Evolutionary conservation across 805 yeast genomes (phyloP).

Genomic region (Metschnikowia baotianmanensis): DNA sequence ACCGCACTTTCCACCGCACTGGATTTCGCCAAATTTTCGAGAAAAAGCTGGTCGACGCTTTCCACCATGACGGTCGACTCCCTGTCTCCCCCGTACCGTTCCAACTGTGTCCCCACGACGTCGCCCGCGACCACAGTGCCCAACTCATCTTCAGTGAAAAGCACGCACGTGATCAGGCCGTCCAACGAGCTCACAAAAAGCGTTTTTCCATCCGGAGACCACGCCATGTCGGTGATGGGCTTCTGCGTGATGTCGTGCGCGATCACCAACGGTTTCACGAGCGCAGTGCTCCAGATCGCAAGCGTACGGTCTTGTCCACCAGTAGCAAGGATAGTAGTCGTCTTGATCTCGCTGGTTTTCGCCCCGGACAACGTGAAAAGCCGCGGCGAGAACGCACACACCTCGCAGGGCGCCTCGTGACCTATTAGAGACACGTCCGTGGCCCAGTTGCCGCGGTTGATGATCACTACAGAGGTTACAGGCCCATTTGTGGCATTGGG

Average conservation of each 20-base stretch:
- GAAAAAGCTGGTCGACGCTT: constrained; percentile 68
- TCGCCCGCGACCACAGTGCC: constrained; percentile 64
- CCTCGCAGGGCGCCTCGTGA: constrained; percentile 84
- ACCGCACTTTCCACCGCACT: too few relatives aligned
- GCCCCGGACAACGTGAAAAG: constrained; percentile 49
- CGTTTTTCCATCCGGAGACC: constrained; percentile 80
- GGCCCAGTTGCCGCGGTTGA: constrained; percentile 79
- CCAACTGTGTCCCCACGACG: constrained; percentile 64
- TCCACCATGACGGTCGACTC: constrained; percentile 86
- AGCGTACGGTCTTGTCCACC: constrained; percentile 92
- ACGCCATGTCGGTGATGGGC: constrained; percentile 82
- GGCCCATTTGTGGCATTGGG: constrained; percentile 88
- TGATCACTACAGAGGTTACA: constrained; percentile 67
- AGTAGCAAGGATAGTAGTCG: constrained; percentile 79
- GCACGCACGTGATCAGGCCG: constrained; percentile 69
- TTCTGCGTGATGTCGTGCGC: constrained; percentile 73
- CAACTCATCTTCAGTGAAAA: constrained; percentile 62
- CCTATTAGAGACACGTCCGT: constrained; percentile 73
- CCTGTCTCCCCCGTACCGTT: constrained; percentile 84
- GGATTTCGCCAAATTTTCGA: constrained; percentile 27
- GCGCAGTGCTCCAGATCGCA: constrained; percentile 83
- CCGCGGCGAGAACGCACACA: constrained; percentile 70
- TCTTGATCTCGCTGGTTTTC: too few relatives aligned
- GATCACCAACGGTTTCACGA: constrained; percentile 74
- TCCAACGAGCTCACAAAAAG: constrained; percentile 81